Percentiles rank a stretch among this genome's conserved stretches.
Evolutionary conservation across 441 rosid genomes (phyloP).

Genomic region (Populus hybrid): DNA sequence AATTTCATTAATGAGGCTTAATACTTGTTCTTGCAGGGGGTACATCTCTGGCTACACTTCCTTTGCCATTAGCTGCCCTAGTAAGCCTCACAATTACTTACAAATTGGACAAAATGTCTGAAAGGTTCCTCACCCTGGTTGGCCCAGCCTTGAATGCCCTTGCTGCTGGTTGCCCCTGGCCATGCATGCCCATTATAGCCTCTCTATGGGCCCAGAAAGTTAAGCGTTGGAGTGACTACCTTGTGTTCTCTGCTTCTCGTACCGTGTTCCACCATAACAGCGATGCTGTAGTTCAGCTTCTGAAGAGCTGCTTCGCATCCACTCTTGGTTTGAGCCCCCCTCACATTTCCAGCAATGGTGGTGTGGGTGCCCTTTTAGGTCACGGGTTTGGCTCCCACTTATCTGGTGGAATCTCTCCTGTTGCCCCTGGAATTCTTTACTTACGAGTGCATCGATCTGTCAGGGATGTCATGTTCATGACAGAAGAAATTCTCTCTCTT

Average conservation of each 20-base stretch:
- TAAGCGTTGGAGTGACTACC: slow-evolving; percentile 92
- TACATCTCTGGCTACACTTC: slow-evolving; percentile 72
- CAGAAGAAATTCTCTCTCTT: slow-evolving; percentile 83
- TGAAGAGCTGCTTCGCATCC: slow-evolving; percentile 80
- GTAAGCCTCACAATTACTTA: slow-evolving; percentile 57
- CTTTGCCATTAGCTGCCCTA: slow-evolving; percentile 74
- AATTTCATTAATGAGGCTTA: not conserved
- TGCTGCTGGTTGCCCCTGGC: slow-evolving; percentile 86
- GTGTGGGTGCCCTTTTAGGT: slow-evolving; percentile 95
- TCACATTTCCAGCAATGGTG: slow-evolving; percentile 61
- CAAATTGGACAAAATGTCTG: slow-evolving; percentile 79
- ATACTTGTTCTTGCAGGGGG: slow-evolving; percentile 52
- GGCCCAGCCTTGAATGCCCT: slow-evolving; percentile 81
- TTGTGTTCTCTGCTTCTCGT: slow-evolving; percentile 79
- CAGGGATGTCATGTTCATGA: slow-evolving; percentile 73
- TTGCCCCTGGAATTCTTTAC: slow-evolving; percentile 33
- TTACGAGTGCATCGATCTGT: slow-evolving; percentile 70
- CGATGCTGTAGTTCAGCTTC: slow-evolving; percentile 92
- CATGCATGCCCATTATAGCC: slow-evolving; percentile 87
- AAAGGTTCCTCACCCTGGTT: slow-evolving; percentile 58
- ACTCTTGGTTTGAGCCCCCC: slow-evolving; percentile 64
- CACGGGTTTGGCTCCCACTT: slow-evolving; percentile 86
- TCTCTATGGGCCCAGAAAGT: slow-evolving; percentile 98
- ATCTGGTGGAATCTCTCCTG: slow-evolving; percentile 45
- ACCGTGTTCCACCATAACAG: slow-evolving; percentile 87